These are phyloP conservation scores for Plasmodium reichenowi DNA, from an alignment of 169 alveolate species.

Conservation along the genomic window DNA sequence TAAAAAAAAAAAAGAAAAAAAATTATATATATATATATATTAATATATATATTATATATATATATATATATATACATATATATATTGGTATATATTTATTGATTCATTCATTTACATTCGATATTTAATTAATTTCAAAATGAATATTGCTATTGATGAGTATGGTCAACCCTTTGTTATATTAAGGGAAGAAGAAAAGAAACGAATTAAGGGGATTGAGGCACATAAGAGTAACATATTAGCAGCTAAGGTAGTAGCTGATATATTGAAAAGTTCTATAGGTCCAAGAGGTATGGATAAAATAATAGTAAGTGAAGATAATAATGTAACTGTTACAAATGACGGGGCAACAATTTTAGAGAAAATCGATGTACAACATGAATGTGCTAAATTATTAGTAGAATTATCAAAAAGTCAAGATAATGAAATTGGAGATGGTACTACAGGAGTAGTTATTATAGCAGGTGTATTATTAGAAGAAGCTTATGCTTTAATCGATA, in stretches of 20 bases:
- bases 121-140: constrained; percentile 27
- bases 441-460: constrained; percentile 99
- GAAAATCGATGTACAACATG: constrained; percentile 97
- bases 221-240: constrained; percentile 98
- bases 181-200: constrained; percentile 96
- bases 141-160: constrained; percentile 97
- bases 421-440: constrained; percentile 99
- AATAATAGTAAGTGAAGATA: constrained; percentile 98
- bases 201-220: constrained; percentile 97
- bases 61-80: not conserved
- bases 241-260: constrained; percentile 98
- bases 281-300: constrained; percentile 99
- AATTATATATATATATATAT: not conserved
- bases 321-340: constrained; percentile 98
- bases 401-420: constrained; percentile 99
- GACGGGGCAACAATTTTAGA: constrained; percentile 97
- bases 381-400: constrained; percentile 98
- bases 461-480: constrained; percentile 98
- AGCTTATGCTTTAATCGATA: constrained; percentile 95
- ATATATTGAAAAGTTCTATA: constrained; percentile 95
- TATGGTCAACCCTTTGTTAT: constrained; percentile 98
- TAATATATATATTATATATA: not conserved
- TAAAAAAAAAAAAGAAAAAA: too few species aligned
- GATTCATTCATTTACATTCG: too few species aligned
- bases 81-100: too few species aligned